These are phyloP conservation scores for Dactylellina cionopaga DNA, from an alignment of 2,329 filamentous ascomycete species.

Conservation along the genomic window DNA sequence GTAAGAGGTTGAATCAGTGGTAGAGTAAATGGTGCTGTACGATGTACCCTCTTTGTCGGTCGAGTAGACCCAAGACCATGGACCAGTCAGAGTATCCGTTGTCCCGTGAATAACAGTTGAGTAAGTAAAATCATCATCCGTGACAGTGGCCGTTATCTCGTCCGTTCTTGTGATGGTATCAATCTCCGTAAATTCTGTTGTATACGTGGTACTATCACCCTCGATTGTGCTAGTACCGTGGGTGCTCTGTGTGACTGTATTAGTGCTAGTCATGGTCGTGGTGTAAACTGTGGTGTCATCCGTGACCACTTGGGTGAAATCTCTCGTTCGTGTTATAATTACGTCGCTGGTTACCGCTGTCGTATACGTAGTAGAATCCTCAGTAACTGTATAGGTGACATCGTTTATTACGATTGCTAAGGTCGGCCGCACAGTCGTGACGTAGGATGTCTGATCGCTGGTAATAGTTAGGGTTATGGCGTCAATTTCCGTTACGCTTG, in stretches of 20 bases:
- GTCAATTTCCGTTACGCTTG: background rate
- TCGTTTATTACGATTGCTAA: background rate
- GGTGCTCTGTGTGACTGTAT: background rate
- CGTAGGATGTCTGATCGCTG: background rate
- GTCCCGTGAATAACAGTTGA: constrained; percentile 17
- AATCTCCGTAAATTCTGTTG: background rate
- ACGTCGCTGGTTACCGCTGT: constrained; percentile 3
- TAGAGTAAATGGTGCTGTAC: background rate
- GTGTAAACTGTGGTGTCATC: background rate
- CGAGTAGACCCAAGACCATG: background rate
- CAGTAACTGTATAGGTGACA: constrained; percentile 10
- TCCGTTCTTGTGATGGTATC: constrained; percentile 3
- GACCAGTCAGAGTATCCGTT: background rate
- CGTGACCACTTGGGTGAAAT: background rate
- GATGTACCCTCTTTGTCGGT: constrained; percentile 11
- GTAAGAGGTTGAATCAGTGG: constrained; percentile 10
- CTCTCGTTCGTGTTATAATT: constrained; percentile 1
- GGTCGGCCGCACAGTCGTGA: background rate
- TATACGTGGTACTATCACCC: background rate
- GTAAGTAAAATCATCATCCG: constrained; percentile 5
- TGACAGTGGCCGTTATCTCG: constrained; percentile 1
- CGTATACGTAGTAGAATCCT: constrained; percentile 5
- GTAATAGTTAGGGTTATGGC: background rate
- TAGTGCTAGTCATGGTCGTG: background rate
- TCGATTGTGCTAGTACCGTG: background rate